Conservation (phyloP, 805 yeast genomes). For the Kazachstania martiniae region DNA sequence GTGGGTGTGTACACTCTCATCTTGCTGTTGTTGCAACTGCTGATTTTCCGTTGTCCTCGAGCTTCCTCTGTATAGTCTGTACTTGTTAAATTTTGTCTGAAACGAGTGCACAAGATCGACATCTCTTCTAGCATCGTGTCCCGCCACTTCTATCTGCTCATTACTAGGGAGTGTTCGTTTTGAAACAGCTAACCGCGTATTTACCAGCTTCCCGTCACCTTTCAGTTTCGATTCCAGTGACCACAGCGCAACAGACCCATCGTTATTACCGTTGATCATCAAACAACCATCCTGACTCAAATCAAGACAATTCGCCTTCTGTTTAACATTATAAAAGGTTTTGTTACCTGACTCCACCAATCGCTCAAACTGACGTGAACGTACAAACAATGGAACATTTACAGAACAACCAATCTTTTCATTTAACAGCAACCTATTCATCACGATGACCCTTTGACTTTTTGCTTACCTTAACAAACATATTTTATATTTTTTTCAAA, state of each 20-base stretch:
- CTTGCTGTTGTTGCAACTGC: background rate
- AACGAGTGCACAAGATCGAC: constrained; percentile 11
- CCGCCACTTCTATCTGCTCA: background rate
- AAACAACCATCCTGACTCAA: constrained; percentile 12
- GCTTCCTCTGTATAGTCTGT: constrained; percentile 10
- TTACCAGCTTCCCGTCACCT: too few relatives aligned
- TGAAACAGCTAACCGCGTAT: too few relatives aligned
- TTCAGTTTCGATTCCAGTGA: constrained; percentile 17
- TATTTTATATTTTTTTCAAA: too few relatives aligned
- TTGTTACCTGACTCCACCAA: too few relatives aligned
- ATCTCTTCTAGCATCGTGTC: background rate
- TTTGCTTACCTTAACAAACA: too few relatives aligned
- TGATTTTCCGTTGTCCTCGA: background rate
- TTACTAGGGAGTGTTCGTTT: too few relatives aligned
- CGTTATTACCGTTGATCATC: constrained; percentile 17
- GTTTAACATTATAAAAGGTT: background rate
- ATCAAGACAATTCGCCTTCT: constrained; percentile 13
- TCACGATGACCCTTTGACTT: too few relatives aligned
- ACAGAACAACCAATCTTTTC: too few relatives aligned
- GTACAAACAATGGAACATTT: too few relatives aligned
- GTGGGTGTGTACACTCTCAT: constrained; percentile 29
- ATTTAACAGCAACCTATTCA: too few relatives aligned
- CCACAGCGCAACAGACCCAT: constrained; percentile 29
- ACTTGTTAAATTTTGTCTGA: constrained; percentile 15
- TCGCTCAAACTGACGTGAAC: too few relatives aligned